Conservation (phyloP, 345 rosid species). For the Gossypium australe region DNA sequence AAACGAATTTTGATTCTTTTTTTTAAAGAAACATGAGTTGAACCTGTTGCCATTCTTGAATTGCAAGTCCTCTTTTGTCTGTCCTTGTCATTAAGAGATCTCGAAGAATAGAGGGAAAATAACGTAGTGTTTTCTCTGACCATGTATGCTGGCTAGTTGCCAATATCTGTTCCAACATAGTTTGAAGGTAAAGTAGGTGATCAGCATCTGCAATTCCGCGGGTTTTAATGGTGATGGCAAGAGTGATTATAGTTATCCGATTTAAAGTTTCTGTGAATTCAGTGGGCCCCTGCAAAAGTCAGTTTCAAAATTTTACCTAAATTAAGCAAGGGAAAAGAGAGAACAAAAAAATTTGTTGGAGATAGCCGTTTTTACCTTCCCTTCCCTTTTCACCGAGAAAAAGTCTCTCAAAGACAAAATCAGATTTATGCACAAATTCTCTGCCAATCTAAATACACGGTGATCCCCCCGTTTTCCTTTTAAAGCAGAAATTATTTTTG, state of each 20-base stretch:
- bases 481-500: slow-evolving; percentile 84
- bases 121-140: slow-evolving; percentile 82
- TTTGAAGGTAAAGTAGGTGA: slow-evolving; percentile 78
- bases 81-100: slow-evolving; percentile 57
- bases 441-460: slow-evolving; percentile 86
- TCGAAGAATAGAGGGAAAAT: slow-evolving; percentile 82
- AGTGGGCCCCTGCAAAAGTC: slow-evolving; percentile 74
- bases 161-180: slow-evolving; percentile 84
- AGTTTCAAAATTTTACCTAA: slow-evolving; percentile 7
- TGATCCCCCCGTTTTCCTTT: slow-evolving; percentile 98
- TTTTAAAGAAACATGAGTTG: slow-evolving; percentile 9
- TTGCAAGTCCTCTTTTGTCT: slow-evolving; percentile 62
- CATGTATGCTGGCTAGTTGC: slow-evolving; percentile 90
- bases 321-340: slow-evolving; percentile 13
- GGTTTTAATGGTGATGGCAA: slow-evolving; percentile 89
- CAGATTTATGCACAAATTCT: slow-evolving; percentile 89
- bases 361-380: slow-evolving; percentile 50
- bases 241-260: slow-evolving; percentile 77
- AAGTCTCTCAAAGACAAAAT: slow-evolving; percentile 88
- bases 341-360: slow-evolving; percentile 11
- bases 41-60: slow-evolving; percentile 93
- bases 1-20: neutral
- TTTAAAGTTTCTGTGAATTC: slow-evolving; percentile 97
- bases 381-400: slow-evolving; percentile 87
- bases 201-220: slow-evolving; percentile 99